A percentile compares a stretch with the other conserved stretches of the same genome.
Evolutionary conservation across 305 asterid species (phyloP).

Genomic region (Salvia sclarea): DNA sequence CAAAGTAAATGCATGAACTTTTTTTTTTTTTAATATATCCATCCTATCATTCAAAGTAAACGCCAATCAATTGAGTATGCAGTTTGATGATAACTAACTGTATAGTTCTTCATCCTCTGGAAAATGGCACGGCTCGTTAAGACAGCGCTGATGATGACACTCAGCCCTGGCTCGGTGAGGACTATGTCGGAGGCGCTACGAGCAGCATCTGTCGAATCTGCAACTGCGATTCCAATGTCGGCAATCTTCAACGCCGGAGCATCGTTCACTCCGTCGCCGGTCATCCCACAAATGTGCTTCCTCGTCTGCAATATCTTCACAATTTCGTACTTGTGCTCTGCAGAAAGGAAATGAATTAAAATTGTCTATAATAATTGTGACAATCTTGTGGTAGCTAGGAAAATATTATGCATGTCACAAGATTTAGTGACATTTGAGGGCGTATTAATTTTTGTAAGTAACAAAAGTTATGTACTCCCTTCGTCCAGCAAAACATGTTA

Average conservation of each 20-base stretch:
- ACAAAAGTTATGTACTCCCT: no score
- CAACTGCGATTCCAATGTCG: slow-evolving; percentile 80
- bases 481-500: no score
- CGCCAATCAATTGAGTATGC: no score
- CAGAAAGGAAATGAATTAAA: not conserved
- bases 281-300: slow-evolving; percentile 79
- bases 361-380: no score
- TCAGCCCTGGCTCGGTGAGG: slow-evolving; percentile 65
- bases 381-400: not conserved
- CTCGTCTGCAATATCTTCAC: slow-evolving; percentile 65
- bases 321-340: slow-evolving; percentile 76
- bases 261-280: slow-evolving; percentile 79
- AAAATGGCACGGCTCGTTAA: slow-evolving; percentile 73
- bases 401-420: no score
- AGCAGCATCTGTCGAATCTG: slow-evolving; percentile 79
- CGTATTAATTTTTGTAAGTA: no score
- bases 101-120: slow-evolving; percentile 82
- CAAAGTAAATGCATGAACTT: no score
- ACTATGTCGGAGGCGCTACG: slow-evolving; percentile 73
- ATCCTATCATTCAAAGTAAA: no score
- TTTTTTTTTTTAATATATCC: no score
- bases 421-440: no score
- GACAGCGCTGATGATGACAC: slow-evolving; percentile 76
- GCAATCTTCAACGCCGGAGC: slow-evolving; percentile 75
- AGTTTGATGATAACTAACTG: slow-evolving; percentile 27